A percentile compares a stretch with the other conserved stretches of the same genome.
phyloP scores from a whole-genome alignment of 2,329 filamentous ascomycete species.

The Chaetoscypha palmicola region DNA sequence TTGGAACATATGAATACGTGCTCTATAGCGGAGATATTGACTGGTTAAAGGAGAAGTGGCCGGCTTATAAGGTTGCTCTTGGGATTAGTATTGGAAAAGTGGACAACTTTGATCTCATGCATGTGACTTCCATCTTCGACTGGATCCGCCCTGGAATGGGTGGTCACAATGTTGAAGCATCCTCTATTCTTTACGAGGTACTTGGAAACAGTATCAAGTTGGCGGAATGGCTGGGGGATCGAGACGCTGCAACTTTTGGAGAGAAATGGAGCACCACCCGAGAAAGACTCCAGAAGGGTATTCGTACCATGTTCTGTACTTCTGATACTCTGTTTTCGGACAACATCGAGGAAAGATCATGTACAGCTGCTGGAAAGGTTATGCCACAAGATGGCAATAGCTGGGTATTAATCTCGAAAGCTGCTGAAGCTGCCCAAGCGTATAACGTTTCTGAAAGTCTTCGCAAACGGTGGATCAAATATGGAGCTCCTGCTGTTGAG shows the following conservation, averaged over 20 bases:
- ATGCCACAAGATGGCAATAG: slow-evolving; percentile 55
- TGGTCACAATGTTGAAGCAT: slow-evolving; percentile 28
- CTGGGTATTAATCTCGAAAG: slow-evolving; percentile 38
- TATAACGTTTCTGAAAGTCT: slow-evolving; percentile 19
- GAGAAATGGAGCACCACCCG: slow-evolving; percentile 16
- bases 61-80: slow-evolving; percentile 42
- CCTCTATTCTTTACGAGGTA: slow-evolving; percentile 26
- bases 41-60: slow-evolving; percentile 44
- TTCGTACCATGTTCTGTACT: slow-evolving; percentile 30
- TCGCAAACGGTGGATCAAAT: slow-evolving; percentile 33
- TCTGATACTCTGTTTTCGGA: slow-evolving; percentile 41
- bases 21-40: slow-evolving; percentile 48
- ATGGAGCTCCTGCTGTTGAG: slow-evolving; percentile 42
- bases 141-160: slow-evolving; percentile 29
- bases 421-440: slow-evolving; percentile 24
- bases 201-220: slow-evolving; percentile 36
- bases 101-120: slow-evolving; percentile 33
- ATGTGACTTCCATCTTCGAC: slow-evolving; percentile 22
- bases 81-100: slow-evolving; percentile 37
- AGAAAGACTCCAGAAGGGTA: slow-evolving; percentile 14
- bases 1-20: slow-evolving; percentile 52
- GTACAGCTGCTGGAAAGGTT: slow-evolving; percentile 47
- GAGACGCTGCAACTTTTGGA: slow-evolving; percentile 11
- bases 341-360: slow-evolving; percentile 36
- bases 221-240: slow-evolving; percentile 34